Evolutionary conservation across 2,329 filamentous ascomycete species (phyloP), one percentile per base, ranked within the genome.

Genomic region (Xylariaceae sp.): DNA sequence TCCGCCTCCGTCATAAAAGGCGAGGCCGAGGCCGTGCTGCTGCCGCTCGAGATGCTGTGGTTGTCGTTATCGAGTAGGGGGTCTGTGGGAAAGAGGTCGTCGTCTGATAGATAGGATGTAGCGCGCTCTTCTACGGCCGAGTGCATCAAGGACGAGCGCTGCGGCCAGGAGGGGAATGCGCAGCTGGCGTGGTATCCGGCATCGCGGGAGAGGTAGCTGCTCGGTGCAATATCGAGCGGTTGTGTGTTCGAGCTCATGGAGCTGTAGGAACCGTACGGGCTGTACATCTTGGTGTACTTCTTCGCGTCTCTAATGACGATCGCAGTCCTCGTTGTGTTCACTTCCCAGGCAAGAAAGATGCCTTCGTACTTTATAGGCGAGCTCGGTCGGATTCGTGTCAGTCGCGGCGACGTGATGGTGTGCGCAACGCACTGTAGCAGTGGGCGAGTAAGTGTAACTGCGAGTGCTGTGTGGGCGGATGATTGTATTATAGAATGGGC

Each of bases 91-190:
- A 81, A 79, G 51, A 85, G 77, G 62, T 85, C 83, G 70, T 85
- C 83, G 72, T 86, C 83, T 40, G 81, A 83, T 58, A 85, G 74
- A 68, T 77, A 83, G 0, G 80, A 80, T 2, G 78, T 77, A 16
- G 79, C 76, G 55, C 76, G 75, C 60, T 74, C 69, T 42, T 57
- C 55, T 37, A 55, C 54, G 40, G 58, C 37, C 29, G 55, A 57
- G 36, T 62, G 58, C 54, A 60, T 65, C 22, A 74, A 67, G 2
- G 71, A 72, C 0, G 68, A 67, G 12, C 73, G 65, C 19, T 71
- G 71, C 3, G 72, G 72, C 73, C 73, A 76, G 32, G 71, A 73
- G 4, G 73, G 73, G 54, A 69, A 75, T 13, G 73, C 73, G 67
- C 72, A 75, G 61, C 58, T 66, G n/a, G 64, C 54, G 57, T 65